Evolutionary conservation across 495 filamentous ascomycete species (phyloP), one percentile per base, ranked within the genome.

Genomic region (Tuber magnatum): DNA sequence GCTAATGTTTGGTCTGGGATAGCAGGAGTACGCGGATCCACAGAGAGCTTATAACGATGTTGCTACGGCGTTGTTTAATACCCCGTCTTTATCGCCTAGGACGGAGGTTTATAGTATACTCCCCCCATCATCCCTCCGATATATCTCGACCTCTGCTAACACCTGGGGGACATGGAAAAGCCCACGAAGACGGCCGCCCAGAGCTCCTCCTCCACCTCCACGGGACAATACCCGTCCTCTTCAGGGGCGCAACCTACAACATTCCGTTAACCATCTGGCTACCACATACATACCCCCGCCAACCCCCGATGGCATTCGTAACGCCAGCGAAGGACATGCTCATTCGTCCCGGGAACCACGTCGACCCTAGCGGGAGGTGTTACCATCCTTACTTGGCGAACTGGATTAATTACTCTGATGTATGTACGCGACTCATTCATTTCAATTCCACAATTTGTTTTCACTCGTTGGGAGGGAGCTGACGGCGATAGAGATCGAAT

Each of bases 191-290:
- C 85, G 95, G 95, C 78, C 87, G 87, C 76, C 93, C 93, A 24
- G 92, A 94, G 68, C 90, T 99, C 65, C 91, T 99, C 76, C 86
- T 99, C 72, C 92, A 92, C 76, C 87, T 99, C 39, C 88, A 88
- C 74, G 95, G 95, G 75, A 97, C 93, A 22, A 84, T 99, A 39
- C 94, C 95, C 68, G 93, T 95, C 69, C 82, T 85, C 72, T 99
- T 97, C 85, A 92, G 95, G 80, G 94, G 94, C 80, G 89, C 90
- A 24, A 92, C 90, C 20, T 99, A 98, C 84, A 90, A 92, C 73
- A 97, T 98, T 75, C 95, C 95, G 16, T 87, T 99, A 72, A 89
- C 92, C 76, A 78, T 98, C 88, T 99, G 96, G 96, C 88, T 99
- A n/a, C 95, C 96, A 2, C 93, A 95, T 79, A 89, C 90, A 42